phyloP scores from a whole-genome alignment of 2,329 filamentous ascomycete genomes.

The Pseudocercospora fuligena region DNA sequence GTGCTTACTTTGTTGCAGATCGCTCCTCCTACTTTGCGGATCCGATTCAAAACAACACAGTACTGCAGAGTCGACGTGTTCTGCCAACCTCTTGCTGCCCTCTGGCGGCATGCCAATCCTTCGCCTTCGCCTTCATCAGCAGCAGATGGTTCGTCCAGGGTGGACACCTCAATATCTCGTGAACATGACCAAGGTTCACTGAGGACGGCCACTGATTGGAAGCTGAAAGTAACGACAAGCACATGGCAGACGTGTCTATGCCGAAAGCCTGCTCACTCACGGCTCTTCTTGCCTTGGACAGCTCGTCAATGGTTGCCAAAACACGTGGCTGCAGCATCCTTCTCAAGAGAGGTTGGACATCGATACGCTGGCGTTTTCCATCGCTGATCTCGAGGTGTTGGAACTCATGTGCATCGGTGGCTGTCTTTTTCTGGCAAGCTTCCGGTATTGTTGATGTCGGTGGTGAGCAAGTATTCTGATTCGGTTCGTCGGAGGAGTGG shows the following conservation, averaged over 20 bases:
- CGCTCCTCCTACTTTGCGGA: neutral
- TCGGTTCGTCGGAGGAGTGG: neutral
- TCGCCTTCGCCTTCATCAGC: neutral
- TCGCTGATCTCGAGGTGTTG: neutral
- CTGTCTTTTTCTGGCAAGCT: neutral
- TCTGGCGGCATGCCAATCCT: neutral
- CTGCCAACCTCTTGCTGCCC: neutral
- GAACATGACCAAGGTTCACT: neutral
- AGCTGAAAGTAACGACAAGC: neutral
- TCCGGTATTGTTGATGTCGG: neutral
- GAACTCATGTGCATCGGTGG: neutral
- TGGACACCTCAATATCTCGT: neutral
- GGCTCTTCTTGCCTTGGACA: neutral
- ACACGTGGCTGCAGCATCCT: neutral
- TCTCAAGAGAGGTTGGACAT: too few species aligned
- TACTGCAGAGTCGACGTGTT: neutral
- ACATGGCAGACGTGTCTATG: neutral
- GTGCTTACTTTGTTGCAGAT: neutral
- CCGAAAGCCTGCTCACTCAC: neutral
- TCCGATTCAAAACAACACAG: too few species aligned
- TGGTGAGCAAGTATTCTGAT: neutral
- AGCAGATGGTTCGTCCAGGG: neutral
- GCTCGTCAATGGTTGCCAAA: neutral
- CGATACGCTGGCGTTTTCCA: too few species aligned
- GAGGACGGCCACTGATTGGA: neutral